A percentile compares a stretch with the other conserved stretches of the same genome.
These are phyloP conservation scores for Atkinsonella hypoxylon DNA, from an alignment of 2,329 filamentous ascomycete species.

Conservation along the genomic window DNA sequence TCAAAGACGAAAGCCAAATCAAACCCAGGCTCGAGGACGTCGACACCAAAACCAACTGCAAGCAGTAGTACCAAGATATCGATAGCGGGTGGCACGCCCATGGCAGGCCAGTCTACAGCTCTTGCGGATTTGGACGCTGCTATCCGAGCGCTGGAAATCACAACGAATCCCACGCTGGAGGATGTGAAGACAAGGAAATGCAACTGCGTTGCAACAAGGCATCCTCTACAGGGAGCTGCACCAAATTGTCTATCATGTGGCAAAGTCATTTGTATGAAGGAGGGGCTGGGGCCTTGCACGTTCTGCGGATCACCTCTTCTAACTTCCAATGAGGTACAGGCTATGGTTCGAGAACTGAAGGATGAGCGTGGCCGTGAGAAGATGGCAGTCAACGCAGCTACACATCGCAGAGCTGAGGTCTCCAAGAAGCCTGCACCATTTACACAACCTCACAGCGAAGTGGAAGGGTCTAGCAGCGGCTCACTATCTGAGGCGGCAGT, in stretches of 20 bases:
- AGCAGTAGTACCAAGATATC: slow-evolving; percentile 51
- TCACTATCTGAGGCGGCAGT: slow-evolving; percentile 45
- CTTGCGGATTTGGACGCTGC: slow-evolving; percentile 64
- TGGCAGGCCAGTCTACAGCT: slow-evolving; percentile 69
- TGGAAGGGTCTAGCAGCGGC: slow-evolving; percentile 16
- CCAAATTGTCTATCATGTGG: slow-evolving; percentile 90
- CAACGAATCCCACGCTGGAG: slow-evolving; percentile 67
- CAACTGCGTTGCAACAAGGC: slow-evolving; percentile 76
- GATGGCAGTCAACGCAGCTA: slow-evolving; percentile 67
- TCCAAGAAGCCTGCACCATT: slow-evolving; percentile 50
- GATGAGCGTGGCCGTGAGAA: slow-evolving; percentile 80
- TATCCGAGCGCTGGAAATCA: slow-evolving; percentile 81
- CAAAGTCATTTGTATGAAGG: slow-evolving; percentile 89
- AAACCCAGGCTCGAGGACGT: slow-evolving; percentile 37
- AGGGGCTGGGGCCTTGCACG: slow-evolving; percentile 88
- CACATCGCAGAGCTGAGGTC: slow-evolving; percentile 55
- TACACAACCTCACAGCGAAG: slow-evolving; percentile 30
- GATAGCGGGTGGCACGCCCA: slow-evolving; percentile 65
- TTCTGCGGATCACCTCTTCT: slow-evolving; percentile 73
- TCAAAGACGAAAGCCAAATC: slow-evolving; percentile 45
- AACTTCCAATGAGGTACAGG: slow-evolving; percentile 60
- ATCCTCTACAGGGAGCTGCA: slow-evolving; percentile 79
- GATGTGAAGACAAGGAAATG: slow-evolving; percentile 52
- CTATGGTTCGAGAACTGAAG: slow-evolving; percentile 72
- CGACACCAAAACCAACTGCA: slow-evolving; percentile 40